These are phyloP conservation scores for Suillus americanus DNA, from an alignment of 768 basidiomycete species.

Conservation along the genomic window DNA sequence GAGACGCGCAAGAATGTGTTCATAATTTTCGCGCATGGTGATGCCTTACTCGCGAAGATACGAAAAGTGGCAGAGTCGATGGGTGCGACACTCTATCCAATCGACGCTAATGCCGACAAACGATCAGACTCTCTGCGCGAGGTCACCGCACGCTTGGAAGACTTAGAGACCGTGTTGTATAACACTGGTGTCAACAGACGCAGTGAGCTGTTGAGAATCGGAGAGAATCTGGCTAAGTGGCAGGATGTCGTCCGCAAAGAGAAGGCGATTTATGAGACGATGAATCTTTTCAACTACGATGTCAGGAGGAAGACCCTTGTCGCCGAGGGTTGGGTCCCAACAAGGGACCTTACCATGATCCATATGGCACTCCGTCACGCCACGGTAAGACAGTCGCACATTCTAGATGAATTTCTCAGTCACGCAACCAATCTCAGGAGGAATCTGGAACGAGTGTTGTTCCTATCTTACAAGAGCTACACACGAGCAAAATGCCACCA, in stretches of 20 bases:
- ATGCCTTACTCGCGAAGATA: constrained; percentile 90
- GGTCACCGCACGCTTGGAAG: constrained; percentile 86
- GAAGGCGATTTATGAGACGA: constrained; percentile 93
- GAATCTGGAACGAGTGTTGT: constrained; percentile 91
- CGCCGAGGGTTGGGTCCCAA: constrained; percentile 97
- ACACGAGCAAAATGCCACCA: constrained; percentile 88
- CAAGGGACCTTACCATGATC: constrained; percentile 83
- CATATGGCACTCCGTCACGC: constrained; percentile 88
- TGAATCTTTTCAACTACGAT: constrained; percentile 96
- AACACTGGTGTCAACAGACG: constrained; percentile 86
- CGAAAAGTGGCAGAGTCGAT: constrained; percentile 99
- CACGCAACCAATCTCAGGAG: constrained; percentile 44
- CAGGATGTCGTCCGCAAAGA: constrained; percentile 93
- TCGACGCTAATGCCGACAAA: constrained; percentile 92
- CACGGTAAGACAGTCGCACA: constrained; percentile 50
- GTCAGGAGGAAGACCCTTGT: constrained; percentile 90
- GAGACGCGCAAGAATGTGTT: constrained; percentile 98
- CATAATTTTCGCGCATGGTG: constrained; percentile 98
- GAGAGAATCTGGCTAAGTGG: constrained; percentile 86
- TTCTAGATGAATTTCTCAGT: not conserved
- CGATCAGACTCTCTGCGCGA: constrained; percentile 88
- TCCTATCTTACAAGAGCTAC: constrained; percentile 88
- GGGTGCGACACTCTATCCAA: constrained; percentile 95
- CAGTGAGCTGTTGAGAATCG: constrained; percentile 78
- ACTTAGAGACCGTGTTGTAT: constrained; percentile 84